Conservation (phyloP, 495 filamentous ascomycete genomes). For the Penicillium pancosmium region DNA sequence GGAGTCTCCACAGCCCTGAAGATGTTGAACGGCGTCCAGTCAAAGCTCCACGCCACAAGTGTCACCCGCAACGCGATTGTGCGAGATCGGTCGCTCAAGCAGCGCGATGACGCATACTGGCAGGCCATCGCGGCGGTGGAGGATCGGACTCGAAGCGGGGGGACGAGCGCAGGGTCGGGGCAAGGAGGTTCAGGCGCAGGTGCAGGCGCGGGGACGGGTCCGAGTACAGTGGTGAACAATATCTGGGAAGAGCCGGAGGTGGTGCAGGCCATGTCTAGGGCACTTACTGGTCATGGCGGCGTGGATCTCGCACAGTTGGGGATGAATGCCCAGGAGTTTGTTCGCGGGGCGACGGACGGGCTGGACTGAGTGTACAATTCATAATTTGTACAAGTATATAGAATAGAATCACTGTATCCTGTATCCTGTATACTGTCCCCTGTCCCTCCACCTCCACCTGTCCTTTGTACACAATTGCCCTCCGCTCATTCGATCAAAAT, state of each 20-base stretch:
- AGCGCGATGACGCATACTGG: conserved; percentile 62
- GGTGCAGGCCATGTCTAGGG: conserved; percentile 52
- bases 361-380: conserved; percentile 27
- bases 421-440: no score
- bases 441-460: no score
- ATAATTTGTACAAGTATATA: not conserved
- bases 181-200: no score
- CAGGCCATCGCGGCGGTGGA: conserved; percentile 47
- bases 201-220: conserved; percentile 8
- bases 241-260: conserved; percentile 61
- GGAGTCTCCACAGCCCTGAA: conserved; percentile 43
- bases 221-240: conserved; percentile 26
- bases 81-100: conserved; percentile 57
- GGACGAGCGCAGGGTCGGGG: conserved; percentile 9
- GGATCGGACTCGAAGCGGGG: conserved; percentile 32
- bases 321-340: conserved; percentile 46
- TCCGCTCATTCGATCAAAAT: no score
- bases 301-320: conserved; percentile 54
- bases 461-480: no score
- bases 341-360: conserved; percentile 43
- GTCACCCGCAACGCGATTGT: conserved; percentile 60
- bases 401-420: not conserved
- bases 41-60: conserved; percentile 56
- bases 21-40: conserved; percentile 45
- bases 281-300: conserved; percentile 47